Evolutionary conservation across 306 rosid species (phyloP).

Genomic region (Vigna nakashimae): DNA sequence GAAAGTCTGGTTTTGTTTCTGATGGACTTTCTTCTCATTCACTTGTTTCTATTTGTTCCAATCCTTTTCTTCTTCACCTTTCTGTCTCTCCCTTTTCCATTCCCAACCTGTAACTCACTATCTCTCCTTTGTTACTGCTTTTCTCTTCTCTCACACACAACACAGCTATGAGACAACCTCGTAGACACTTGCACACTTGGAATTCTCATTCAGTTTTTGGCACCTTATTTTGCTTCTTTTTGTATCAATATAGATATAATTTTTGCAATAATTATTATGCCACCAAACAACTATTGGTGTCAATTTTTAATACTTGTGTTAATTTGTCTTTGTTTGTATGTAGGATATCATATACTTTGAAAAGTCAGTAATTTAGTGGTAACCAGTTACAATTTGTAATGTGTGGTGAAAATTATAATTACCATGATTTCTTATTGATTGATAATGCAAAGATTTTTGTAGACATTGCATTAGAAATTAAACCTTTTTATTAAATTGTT

Average conservation of each 20-base stretch:
- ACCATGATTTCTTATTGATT: not conserved
- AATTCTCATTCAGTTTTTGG: not conserved
- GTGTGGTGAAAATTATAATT: not conserved
- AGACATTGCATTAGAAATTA: not conserved
- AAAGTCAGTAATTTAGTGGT: not conserved
- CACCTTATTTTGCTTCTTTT: not conserved
- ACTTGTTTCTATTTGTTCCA: not conserved
- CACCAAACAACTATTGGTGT: not conserved
- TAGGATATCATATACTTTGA: not conserved
- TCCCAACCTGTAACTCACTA: conserved; percentile 1
- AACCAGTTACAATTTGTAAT: not conserved
- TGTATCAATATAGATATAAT: not conserved
- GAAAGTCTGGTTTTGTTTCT: not conserved
- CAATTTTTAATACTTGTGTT: not conserved
- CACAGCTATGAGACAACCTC: not conserved
- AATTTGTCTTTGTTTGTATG: not conserved
- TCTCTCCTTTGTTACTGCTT: not conserved
- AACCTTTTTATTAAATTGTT: too few species aligned
- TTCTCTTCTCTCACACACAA: not conserved
- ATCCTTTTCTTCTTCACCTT: conserved; percentile 1
- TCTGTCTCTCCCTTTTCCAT: not conserved
- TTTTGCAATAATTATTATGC: not conserved
- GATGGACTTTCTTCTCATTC: not conserved
- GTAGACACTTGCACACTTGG: not conserved
- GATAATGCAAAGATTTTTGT: not conserved